phyloP scores from a whole-genome alignment of 495 filamentous ascomycete genomes.

The Trichoderma virens region DNA sequence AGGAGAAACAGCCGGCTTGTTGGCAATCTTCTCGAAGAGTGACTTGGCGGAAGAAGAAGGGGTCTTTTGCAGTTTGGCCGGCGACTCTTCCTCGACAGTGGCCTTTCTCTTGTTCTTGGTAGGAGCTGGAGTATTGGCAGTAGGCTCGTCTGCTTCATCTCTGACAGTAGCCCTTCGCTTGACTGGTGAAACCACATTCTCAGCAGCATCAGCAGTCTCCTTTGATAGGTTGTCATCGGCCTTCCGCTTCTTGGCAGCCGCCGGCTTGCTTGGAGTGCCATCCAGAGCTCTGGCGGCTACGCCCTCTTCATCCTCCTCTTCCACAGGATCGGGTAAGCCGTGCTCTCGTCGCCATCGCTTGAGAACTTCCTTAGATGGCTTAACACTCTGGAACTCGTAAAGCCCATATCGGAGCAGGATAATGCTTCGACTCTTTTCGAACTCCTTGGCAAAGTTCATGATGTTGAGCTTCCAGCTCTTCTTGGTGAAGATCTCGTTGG shows the following conservation, averaged over 20 bases:
- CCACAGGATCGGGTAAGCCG: slow-evolving; percentile 29
- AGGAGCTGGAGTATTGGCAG: slow-evolving; percentile 15
- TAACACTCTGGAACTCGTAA: slow-evolving; percentile 46
- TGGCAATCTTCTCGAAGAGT: slow-evolving; percentile 39
- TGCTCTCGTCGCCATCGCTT: slow-evolving; percentile 42
- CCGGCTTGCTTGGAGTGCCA: slow-evolving; percentile 10
- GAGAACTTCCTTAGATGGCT: slow-evolving; percentile 37
- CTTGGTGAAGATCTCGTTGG: slow-evolving; percentile 42
- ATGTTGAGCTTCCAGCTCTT: slow-evolving; percentile 48
- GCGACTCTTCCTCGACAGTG: slow-evolving; percentile 34
- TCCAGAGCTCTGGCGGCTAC: neutral
- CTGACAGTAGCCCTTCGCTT: slow-evolving; percentile 36
- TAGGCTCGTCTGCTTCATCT: slow-evolving; percentile 11
- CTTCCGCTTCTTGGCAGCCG: slow-evolving; percentile 34
- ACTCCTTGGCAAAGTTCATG: slow-evolving; percentile 45
- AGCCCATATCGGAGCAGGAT: slow-evolving; percentile 46
- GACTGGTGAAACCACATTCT: slow-evolving; percentile 29
- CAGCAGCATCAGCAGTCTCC: slow-evolving; percentile 22
- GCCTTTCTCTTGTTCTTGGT: slow-evolving; percentile 41
- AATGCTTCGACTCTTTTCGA: slow-evolving; percentile 44
- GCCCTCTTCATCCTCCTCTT: slow-evolving; percentile 26
- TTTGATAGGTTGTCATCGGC: slow-evolving; percentile 35
- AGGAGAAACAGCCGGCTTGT: slow-evolving; percentile 21
- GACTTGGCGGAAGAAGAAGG: slow-evolving; percentile 41
- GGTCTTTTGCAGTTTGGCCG: slow-evolving; percentile 53